Evolutionary conservation across 2,329 filamentous ascomycete species (phyloP).

Genomic region (Apiospora malaysiana): DNA sequence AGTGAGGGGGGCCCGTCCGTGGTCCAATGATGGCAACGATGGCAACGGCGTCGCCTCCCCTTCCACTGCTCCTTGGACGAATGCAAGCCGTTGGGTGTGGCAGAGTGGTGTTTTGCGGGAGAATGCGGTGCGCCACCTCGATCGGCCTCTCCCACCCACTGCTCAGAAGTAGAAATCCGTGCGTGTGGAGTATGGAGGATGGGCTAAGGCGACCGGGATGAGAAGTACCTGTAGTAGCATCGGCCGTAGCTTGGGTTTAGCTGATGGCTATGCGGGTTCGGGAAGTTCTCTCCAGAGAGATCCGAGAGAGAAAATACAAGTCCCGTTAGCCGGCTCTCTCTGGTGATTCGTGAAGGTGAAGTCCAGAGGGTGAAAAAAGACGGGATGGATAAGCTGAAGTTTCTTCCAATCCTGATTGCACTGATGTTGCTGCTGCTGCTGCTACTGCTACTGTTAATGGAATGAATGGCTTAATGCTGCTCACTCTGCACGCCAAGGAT

Average conservation of each 20-base stretch:
- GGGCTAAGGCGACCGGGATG: background rate
- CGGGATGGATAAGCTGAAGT: background rate
- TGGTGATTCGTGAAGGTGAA: too few species aligned
- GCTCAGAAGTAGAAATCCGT: background rate
- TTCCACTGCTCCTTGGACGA: too few species aligned
- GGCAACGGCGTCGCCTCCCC: background rate
- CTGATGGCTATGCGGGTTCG: background rate
- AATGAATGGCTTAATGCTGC: background rate
- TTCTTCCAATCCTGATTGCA: background rate
- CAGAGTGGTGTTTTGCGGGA: background rate
- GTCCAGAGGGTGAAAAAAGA: background rate
- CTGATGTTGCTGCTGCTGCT: too few species aligned
- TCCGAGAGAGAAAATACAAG: too few species aligned
- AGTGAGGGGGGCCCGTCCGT: background rate
- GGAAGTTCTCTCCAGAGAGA: too few species aligned
- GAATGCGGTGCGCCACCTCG: conserved; percentile 3
- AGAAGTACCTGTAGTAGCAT: background rate
- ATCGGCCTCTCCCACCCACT: too few species aligned
- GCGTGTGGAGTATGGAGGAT: background rate
- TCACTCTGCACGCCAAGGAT: background rate
- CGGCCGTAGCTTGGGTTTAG: background rate
- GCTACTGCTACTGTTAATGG: too few species aligned
- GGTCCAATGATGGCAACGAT: background rate
- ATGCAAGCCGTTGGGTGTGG: conserved; percentile 10
- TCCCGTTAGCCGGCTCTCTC: too few species aligned